Evolutionary conservation across 345 rosid species (phyloP), one percentile per base, ranked within the genome.

Genomic region (Corchorus olitorius): DNA sequence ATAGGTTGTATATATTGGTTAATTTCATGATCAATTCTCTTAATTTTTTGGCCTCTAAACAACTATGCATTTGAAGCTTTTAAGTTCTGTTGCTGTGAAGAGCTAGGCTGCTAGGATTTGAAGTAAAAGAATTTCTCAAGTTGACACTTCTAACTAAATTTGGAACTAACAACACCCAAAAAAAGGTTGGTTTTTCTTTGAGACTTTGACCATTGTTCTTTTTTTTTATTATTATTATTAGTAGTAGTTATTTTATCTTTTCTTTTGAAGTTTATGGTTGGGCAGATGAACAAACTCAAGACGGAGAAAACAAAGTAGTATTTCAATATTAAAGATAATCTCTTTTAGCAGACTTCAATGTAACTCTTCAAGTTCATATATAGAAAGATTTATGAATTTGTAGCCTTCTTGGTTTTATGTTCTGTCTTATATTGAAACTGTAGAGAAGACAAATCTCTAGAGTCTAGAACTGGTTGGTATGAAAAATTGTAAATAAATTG

Each of bases 241-340:
- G 0, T 14, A 2, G 63, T 5, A 2, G 54, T 8, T 16, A 2
- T 17, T 35, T 20, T 64, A 59, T 46, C 17, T 73, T 71, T 61
- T 19, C 43, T 58, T 72, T 79, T 65, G 65, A 65, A 64, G 65
- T 55, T 80, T 83, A 46, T 76, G 6, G 87, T 34, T 86, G 77
- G 88, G 91, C 80, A 84, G 93, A 84, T 89, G 89, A 86, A 78
- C 91, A 39, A 89, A 86, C 90, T 68, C 75, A 35, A 50, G 88
- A 71, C 89, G 91, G 88, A 84, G 71, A 80, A 63, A 70, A 53
- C 90, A 63, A 82, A 64, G 84, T 68, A 37, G 35, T n/a, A 8
- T 70, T 70, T 77, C 65, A 15, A 58, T 50, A 20, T 74, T 76
- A 66, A 66, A 52, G 58, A 10, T 58, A 54, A 71, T 74, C 46